Percentiles rank a stretch among this genome's conserved stretches.
Conservation (phyloP, 1,284 basidiomycete genomes). For the Ganoderma leucocontextum region DNA sequence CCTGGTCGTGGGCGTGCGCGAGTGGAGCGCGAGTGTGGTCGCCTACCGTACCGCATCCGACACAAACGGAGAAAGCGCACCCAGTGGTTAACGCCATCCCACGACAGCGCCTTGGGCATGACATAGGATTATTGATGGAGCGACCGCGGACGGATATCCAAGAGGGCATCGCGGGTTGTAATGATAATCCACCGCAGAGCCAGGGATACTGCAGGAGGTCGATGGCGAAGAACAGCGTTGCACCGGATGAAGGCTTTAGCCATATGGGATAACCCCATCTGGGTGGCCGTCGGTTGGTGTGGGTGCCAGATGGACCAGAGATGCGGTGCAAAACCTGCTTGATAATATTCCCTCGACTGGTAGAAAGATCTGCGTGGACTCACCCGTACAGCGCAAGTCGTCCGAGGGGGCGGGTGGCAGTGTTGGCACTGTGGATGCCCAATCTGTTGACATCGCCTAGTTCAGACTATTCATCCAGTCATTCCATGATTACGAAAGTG, state of each 20-base stretch:
- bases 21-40: neutral
- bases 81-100: neutral
- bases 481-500: slow-evolving; percentile 8
- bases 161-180: neutral
- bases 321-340: neutral
- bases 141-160: neutral
- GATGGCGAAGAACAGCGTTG: neutral
- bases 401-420: slow-evolving; percentile 23
- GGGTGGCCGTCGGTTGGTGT: neutral
- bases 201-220: neutral
- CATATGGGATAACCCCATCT: slow-evolving; percentile 9
- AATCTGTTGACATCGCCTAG: too few relatives aligned
- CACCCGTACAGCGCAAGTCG: slow-evolving; percentile 13
- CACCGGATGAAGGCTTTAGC: neutral
- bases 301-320: neutral
- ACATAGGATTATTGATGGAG: neutral
- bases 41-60: neutral
- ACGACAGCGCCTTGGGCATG: neutral
- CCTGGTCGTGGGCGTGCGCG: neutral
- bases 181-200: neutral
- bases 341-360: neutral
- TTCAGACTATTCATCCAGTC: neutral
- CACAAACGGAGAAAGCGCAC: neutral
- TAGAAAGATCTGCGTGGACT: slow-evolving; percentile 1
- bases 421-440: slow-evolving; percentile 20